Conservation (phyloP, 768 basidiomycete species). For the Boletus pseudo-olivaceus region DNA sequence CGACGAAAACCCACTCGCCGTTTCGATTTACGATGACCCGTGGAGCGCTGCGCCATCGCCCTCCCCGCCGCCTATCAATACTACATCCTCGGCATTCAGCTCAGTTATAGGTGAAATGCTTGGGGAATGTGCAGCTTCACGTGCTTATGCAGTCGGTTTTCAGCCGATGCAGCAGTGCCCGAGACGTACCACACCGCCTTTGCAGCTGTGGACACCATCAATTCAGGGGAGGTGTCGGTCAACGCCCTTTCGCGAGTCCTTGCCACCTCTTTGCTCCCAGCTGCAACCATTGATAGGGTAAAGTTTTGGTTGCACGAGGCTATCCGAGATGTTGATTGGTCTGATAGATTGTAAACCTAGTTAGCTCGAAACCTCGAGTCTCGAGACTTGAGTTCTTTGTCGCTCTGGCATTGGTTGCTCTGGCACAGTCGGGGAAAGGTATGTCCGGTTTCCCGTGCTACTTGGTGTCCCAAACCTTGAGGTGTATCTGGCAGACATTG, state of each 20-base stretch:
- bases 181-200: constrained; percentile 73
- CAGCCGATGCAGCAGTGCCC: constrained; percentile 81
- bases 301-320: not conserved
- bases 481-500: constrained; percentile 50
- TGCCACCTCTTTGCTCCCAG: constrained; percentile 72
- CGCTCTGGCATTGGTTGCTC: constrained; percentile 79
- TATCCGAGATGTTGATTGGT: constrained; percentile 3
- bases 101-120: constrained; percentile 59
- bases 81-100: constrained; percentile 52
- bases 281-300: constrained; percentile 81
- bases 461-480: not conserved
- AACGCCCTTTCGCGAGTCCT: constrained; percentile 79
- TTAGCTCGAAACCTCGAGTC: constrained; percentile 75
- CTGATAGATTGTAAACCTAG: constrained; percentile 81
- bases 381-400: constrained; percentile 91
- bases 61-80: constrained; percentile 57
- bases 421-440: constrained; percentile 84
- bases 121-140: not conserved
- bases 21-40: constrained; percentile 77
- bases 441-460: constrained; percentile 10
- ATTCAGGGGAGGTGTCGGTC: constrained; percentile 76
- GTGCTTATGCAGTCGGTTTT: constrained; percentile 11
- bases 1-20: constrained; percentile 70
- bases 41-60: constrained; percentile 78
- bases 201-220: constrained; percentile 64